Evolutionary conservation across 768 basidiomycete species (phyloP).

Genomic region (Sistotremastrum niveocremeum): DNA sequence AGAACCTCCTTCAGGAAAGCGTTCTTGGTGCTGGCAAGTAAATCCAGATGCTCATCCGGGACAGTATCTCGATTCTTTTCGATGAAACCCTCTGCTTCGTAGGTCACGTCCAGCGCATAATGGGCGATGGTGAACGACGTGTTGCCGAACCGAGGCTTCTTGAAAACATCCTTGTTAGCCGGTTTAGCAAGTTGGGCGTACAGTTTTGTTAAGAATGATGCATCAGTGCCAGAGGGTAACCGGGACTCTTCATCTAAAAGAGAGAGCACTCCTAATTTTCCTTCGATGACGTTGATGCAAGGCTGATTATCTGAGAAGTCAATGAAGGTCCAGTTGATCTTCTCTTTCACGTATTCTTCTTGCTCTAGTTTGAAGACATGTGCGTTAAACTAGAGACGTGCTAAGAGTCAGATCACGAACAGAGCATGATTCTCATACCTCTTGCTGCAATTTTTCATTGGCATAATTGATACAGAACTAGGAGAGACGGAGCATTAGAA

Average conservation of each 20-base stretch:
- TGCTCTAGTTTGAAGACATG: slow-evolving; percentile 99
- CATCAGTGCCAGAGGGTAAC: slow-evolving; percentile 82
- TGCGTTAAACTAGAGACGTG: slow-evolving; percentile 70
- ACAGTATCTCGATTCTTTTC: slow-evolving; percentile 99
- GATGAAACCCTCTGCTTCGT: slow-evolving; percentile 95
- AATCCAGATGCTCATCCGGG: slow-evolving; percentile 90
- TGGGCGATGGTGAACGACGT: slow-evolving; percentile 96
- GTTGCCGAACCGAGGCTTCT: slow-evolving; percentile 98
- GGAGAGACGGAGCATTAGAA: no score
- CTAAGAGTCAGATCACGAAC: not conserved
- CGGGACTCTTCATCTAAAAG: slow-evolving; percentile 97
- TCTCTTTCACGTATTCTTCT: slow-evolving; percentile 96
- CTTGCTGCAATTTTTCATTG: slow-evolving; percentile 95
- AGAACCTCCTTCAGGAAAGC: slow-evolving; percentile 90
- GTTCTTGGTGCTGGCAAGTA: slow-evolving; percentile 80
- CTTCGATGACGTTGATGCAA: slow-evolving; percentile 97
- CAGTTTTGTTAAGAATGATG: slow-evolving; percentile 87
- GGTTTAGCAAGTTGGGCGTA: slow-evolving; percentile 75
- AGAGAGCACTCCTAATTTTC: slow-evolving; percentile 88
- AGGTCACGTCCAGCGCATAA: slow-evolving; percentile 96
- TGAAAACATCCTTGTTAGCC: slow-evolving; percentile 79
- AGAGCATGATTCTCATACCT: slow-evolving; percentile 36
- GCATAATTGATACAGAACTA: slow-evolving; percentile 98
- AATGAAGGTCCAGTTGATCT: slow-evolving; percentile 99
- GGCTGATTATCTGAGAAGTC: slow-evolving; percentile 99